Evolutionary conservation across 805 yeast genomes (phyloP).

Genomic region (Lachancea sp.): DNA sequence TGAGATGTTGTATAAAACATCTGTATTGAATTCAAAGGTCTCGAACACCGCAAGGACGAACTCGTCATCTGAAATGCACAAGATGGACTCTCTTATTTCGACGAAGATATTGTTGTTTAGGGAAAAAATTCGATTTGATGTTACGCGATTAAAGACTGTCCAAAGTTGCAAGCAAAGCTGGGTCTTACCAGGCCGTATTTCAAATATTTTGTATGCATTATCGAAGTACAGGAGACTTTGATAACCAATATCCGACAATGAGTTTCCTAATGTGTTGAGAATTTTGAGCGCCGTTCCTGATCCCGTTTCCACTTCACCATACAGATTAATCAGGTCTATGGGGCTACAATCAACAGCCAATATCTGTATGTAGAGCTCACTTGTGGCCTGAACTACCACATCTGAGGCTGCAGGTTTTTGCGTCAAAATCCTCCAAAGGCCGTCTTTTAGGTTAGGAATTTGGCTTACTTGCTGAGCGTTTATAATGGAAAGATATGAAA

Average conservation of each 20-base stretch:
- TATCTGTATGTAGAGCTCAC: constrained; percentile 16
- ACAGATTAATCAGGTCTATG: constrained; percentile 18
- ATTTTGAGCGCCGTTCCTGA: constrained; percentile 7
- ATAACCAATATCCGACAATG: constrained; percentile 16
- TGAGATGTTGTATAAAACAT: constrained; percentile 16
- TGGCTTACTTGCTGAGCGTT: constrained; percentile 20
- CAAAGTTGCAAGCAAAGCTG: constrained; percentile 26
- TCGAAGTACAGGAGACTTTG: constrained; percentile 28
- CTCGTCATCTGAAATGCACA: constrained; percentile 28
- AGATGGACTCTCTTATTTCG: constrained; percentile 26
- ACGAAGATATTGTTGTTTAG: constrained; percentile 22
- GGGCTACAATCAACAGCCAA: constrained; percentile 18
- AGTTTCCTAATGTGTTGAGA: constrained; percentile 14
- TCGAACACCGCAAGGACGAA: constrained; percentile 25
- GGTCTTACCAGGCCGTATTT: neutral
- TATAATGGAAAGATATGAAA: constrained; percentile 19
- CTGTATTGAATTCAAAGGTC: constrained; percentile 22
- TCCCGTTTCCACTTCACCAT: constrained; percentile 2
- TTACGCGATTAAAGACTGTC: constrained; percentile 25
- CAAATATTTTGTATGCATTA: constrained; percentile 21
- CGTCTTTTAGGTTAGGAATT: constrained; percentile 1
- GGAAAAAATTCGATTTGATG: constrained; percentile 27
- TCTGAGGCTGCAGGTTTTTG: neutral
- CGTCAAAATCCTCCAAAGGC: constrained; percentile 7
- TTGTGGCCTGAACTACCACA: constrained; percentile 1